Percentiles rank a stretch among this genome's conserved stretches.
phyloP scores from a whole-genome alignment of 495 filamentous ascomycete species.

The Talaromyces adpressus region DNA sequence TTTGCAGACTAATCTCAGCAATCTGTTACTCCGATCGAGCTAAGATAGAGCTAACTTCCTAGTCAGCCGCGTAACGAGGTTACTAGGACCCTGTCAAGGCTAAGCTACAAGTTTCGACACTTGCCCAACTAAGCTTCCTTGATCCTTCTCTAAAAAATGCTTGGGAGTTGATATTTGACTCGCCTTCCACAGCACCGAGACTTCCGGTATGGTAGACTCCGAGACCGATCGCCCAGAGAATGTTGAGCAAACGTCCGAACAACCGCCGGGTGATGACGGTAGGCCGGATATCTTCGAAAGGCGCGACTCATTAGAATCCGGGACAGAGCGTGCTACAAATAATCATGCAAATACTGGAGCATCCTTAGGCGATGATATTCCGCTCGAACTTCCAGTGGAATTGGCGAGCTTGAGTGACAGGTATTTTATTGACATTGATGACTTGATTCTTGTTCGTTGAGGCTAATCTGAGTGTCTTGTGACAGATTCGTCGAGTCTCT shows the following conservation, averaged over 20 bases:
- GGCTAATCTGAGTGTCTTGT: neutral
- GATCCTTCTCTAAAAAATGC: neutral
- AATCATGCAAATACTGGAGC: neutral
- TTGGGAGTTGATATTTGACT: neutral
- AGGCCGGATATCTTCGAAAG: conserved; percentile 40
- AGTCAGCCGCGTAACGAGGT: neutral
- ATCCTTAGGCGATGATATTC: conserved; percentile 41
- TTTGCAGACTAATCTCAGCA: neutral
- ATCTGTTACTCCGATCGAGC: neutral
- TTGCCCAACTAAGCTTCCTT: neutral
- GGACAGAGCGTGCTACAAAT: conserved; percentile 15
- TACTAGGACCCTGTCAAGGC: neutral
- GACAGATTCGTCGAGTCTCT: conserved; percentile 85
- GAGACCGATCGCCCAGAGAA: neutral
- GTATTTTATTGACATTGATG: conserved; percentile 33
- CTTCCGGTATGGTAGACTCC: neutral
- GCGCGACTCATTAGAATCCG: conserved; percentile 44
- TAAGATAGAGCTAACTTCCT: neutral
- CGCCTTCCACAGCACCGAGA: neutral
- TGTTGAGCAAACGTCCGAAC: neutral
- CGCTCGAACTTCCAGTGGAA: conserved; percentile 89
- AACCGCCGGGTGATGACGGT: conserved; percentile 11
- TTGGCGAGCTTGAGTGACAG: conserved; percentile 82
- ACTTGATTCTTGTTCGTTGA: neutral
- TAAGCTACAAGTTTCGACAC: neutral